These are phyloP conservation scores for Macadamia tetraphylla DNA, from an alignment of 164 flowering plant genomes.

Conservation along the genomic window DNA sequence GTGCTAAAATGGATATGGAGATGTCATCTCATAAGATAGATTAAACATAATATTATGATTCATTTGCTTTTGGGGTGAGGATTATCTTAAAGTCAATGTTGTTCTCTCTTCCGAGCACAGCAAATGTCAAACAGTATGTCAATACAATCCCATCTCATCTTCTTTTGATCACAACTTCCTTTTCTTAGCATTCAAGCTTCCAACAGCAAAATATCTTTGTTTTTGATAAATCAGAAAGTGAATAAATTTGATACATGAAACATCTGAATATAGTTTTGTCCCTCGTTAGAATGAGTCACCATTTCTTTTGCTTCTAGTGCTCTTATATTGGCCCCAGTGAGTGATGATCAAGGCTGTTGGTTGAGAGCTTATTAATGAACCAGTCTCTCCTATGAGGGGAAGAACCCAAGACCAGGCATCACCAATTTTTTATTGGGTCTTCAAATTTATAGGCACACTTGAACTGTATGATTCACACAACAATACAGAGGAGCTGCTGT, in stretches of 20 bases:
- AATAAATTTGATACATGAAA: background rate
- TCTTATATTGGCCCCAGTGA: background rate
- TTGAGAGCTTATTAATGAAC: background rate
- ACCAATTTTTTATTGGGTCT: background rate
- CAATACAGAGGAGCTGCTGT: background rate
- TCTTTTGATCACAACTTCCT: background rate
- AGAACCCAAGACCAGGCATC: background rate
- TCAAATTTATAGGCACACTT: background rate
- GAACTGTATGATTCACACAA: slow-evolving; percentile 1
- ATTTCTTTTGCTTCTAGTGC: background rate
- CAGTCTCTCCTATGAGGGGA: background rate
- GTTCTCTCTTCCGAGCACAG: background rate
- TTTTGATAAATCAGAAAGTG: too few relatives aligned
- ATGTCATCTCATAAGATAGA: background rate
- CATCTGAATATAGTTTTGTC: background rate
- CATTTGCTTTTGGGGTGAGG: background rate
- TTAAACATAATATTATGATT: background rate
- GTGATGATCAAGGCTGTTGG: background rate
- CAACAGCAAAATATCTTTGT: too few relatives aligned
- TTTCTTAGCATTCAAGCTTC: background rate
- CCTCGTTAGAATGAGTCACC: background rate
- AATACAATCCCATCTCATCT: too few relatives aligned
- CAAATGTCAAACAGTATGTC: too few relatives aligned
- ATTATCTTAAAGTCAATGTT: background rate
- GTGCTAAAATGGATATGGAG: too few relatives aligned